Evolutionary conservation across 371 early-diverging fungal genomes (phyloP), one percentile per base, ranked within the genome.

Genomic region (Apophysomyces ossiformis): DNA sequence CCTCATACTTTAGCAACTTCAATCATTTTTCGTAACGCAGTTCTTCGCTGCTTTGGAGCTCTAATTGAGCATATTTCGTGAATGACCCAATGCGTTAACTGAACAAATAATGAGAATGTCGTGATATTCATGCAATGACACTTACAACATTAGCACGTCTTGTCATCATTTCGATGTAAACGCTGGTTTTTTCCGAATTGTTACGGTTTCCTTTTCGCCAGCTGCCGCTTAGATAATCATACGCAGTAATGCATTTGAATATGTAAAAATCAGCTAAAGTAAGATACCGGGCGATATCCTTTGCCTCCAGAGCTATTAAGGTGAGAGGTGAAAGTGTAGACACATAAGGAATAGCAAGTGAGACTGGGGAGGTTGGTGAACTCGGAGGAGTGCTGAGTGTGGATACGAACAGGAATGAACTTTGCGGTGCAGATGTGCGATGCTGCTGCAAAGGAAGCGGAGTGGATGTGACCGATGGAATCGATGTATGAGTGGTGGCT

Each of bases 211-310:
- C 39, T 1, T 68, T 61, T n/a, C 68, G 63, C 70, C 77, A 72
- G 4, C 44, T 41, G 0, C 76, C 72, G n/a, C 57, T 58, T 38
- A 82, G 38, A 56, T 75, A 78, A 35, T 82, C 83, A 57, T 76
- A 69, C 1, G 69, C 58, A 3, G 78, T 78, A 16, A 79, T 78
- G 32, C 78, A 78, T 43, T 82, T 79, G 9, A 82, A 57, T 0
- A 73, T 60, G 46, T 73, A 72, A 47, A 79, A 82, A 57, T 82
- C 83, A 8, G 75, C 80, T 11, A 82, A 54, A 1, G 83, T 82
- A 46, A 82, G 56, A 56, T 75, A 76, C 16, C 67, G 68, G 5
- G 83, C 80, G 47, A 79, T 61, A 9, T 79, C 75, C 44, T 68
- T 68, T 32, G 74, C 57, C 57, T 71, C 64, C 50, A 68, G 39